A percentile compares a stretch with the other conserved stretches of the same genome.
Conservation (phyloP, 148 eudicot species). For the Rhododendron simsii region DNA sequence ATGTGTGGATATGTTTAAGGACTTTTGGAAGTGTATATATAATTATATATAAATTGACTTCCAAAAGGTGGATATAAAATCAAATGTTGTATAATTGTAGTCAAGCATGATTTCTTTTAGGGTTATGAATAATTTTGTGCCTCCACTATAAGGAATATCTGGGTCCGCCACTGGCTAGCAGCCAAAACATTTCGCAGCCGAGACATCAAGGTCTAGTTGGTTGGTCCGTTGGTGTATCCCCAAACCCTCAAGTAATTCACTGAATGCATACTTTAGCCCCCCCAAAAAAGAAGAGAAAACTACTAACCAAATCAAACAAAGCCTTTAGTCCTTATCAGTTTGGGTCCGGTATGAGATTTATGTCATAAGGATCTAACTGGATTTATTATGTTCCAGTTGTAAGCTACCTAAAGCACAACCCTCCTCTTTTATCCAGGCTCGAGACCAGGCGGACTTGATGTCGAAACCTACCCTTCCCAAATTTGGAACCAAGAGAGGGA, state of each 20-base stretch:
- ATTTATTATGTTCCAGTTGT: background rate
- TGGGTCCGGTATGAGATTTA: background rate
- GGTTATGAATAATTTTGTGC: background rate
- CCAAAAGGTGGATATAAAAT: too few relatives aligned
- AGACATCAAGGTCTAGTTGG: background rate
- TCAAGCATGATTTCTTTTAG: too few relatives aligned
- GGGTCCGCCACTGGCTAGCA: too few relatives aligned
- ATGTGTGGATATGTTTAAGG: too few relatives aligned
- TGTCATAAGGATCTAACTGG: background rate
- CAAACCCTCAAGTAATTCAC: background rate
- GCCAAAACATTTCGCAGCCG: too few relatives aligned
- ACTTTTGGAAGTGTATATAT: too few relatives aligned
- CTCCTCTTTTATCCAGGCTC: background rate
- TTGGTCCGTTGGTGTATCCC: background rate
- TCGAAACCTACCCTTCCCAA: background rate
- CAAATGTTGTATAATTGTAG: too few relatives aligned
- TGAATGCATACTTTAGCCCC: background rate
- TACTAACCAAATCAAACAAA: background rate
- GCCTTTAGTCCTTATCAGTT: background rate
- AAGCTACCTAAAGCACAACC: background rate
- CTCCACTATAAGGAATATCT: too few relatives aligned
- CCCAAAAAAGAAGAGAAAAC: background rate
- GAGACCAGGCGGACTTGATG: background rate
- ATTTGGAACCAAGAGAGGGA: background rate
- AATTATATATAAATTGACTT: too few relatives aligned